Evolutionary conservation across 352 stramenopile genomes (phyloP), one percentile per base, ranked within the genome.

Genomic region (Phytophthora podocarpi): DNA sequence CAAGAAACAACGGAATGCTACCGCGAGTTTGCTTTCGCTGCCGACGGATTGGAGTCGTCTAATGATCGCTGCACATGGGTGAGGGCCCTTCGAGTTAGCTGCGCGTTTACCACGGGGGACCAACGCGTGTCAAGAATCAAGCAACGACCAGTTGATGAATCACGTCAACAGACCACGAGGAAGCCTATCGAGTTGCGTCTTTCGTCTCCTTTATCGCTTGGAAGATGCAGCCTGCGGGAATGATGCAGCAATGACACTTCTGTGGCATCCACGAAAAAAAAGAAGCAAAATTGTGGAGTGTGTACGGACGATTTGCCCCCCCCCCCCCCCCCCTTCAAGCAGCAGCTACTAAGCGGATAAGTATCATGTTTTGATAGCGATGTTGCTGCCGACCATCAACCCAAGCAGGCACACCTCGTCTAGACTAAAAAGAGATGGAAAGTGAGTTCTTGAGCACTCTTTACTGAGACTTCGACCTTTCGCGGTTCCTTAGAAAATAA

Each of bases 61-160:
- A 65, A 42, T 53, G 48, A 59, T 21, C 57, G 57, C 13, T 26
- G 42, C 5, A 20, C 18, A 9, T 66, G 57, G 57, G 21, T 55
- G 10, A 54, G 48, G 31, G 39, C 57, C 10, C 41, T 59, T 46
- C 24, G 42, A 34, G 5, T 31, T 36, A 37, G 23, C 18, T 43
- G 26, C 15, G 20, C 43, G 13, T 21, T 36, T 40, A 37, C 45
- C 4, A 42, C 31, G 15, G 37, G 24, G 11, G 43, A 32, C 39
- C 24, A 21, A 37, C 56, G 56, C 2, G 21, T 12, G 28, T 31
- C 10, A 6, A 34, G 30, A 47, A 40, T 58, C 47, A 56, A 51
- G 15, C 45, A 28, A 45, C 42, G 41, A 20, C 18, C 23, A 35
- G 13, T 10, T 37, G 21, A 34, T 46, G 21, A 43, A 51, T 45